Evolutionary conservation across 2,329 filamentous ascomycete genomes (phyloP).

Genomic region (Neocatenulostroma microsporum): DNA sequence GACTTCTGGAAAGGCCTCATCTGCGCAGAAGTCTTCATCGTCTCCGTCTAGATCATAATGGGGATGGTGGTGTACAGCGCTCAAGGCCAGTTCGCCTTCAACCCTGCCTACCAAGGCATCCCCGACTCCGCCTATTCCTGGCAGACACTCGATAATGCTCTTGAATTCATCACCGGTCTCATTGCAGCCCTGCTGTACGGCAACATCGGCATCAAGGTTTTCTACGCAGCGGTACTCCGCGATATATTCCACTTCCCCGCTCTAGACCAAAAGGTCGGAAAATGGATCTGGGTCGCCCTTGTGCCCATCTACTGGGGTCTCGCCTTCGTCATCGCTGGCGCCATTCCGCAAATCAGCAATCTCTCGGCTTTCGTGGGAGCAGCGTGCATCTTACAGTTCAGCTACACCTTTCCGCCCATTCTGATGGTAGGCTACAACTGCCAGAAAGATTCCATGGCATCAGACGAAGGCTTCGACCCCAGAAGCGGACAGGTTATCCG

Average conservation of each 20-base stretch:
- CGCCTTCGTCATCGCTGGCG: constrained; percentile 48
- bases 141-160: constrained; percentile 36
- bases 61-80: constrained; percentile 41
- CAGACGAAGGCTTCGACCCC: constrained; percentile 40
- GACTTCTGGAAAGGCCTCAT: constrained; percentile 43
- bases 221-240: constrained; percentile 47
- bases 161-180: constrained; percentile 31
- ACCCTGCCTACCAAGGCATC: constrained; percentile 36
- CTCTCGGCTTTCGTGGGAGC: constrained; percentile 43
- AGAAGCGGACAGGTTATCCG: constrained; percentile 31
- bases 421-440: constrained; percentile 41
- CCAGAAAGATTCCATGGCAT: constrained; percentile 38
- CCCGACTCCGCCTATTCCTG: constrained; percentile 29
- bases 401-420: constrained; percentile 51
- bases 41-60: constrained; percentile 40
- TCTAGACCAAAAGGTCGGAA: constrained; percentile 43
- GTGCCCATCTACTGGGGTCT: constrained; percentile 52
- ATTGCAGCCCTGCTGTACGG: constrained; percentile 35
- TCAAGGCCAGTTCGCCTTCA: constrained; percentile 41
- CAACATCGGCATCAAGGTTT: constrained; percentile 40
- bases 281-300: constrained; percentile 42
- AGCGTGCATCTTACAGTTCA: constrained; percentile 50
- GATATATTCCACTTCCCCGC: constrained; percentile 43
- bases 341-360: constrained; percentile 40
- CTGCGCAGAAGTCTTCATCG: constrained; percentile 42